A percentile compares a stretch with the other conserved stretches of the same genome.
These are phyloP conservation scores for Aspergillus awamori DNA, from an alignment of 2,329 filamentous ascomycete genomes.

Conservation along the genomic window DNA sequence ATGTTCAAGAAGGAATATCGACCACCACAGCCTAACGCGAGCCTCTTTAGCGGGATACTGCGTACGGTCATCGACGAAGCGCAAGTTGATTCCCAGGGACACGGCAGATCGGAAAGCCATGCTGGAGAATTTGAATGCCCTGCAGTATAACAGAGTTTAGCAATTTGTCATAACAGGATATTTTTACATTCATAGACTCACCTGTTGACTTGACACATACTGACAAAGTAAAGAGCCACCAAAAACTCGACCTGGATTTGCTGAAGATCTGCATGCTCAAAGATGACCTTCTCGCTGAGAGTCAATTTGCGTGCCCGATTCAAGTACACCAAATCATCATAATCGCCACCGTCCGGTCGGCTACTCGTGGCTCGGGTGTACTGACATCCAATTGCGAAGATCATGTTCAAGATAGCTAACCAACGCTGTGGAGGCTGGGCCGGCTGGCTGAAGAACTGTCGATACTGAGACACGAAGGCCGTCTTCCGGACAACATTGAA, in stretches of 20 bases:
- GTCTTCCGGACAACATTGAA: slow-evolving; percentile 43
- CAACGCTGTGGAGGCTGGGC: slow-evolving; percentile 37
- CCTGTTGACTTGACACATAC: slow-evolving; percentile 47
- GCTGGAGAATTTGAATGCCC: slow-evolving; percentile 45
- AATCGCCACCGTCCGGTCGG: slow-evolving; percentile 18
- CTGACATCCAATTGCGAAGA: slow-evolving; percentile 49
- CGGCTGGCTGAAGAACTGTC: slow-evolving; percentile 32
- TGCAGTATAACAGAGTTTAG: slow-evolving; percentile 16
- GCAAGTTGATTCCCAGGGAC: slow-evolving; percentile 47
- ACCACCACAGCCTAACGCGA: slow-evolving; percentile 48
- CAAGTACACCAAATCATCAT: slow-evolving; percentile 45
- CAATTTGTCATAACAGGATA: too few species aligned
- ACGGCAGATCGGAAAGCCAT: slow-evolving; percentile 45
- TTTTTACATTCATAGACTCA: too few species aligned
- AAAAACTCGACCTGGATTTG: slow-evolving; percentile 47
- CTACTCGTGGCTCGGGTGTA: slow-evolving; percentile 40
- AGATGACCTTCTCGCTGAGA: slow-evolving; percentile 39
- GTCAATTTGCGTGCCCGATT: slow-evolving; percentile 43
- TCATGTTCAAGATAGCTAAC: slow-evolving; percentile 50
- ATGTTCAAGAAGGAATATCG: slow-evolving; percentile 46
- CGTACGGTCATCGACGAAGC: slow-evolving; percentile 39
- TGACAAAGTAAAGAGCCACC: slow-evolving; percentile 45
- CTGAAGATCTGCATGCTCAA: slow-evolving; percentile 47
- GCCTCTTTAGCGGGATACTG: slow-evolving; percentile 43
- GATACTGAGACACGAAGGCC: slow-evolving; percentile 44